Evolutionary conservation across 176 grass and related monocot species (phyloP).

Genomic region (Carex scoparia): DNA sequence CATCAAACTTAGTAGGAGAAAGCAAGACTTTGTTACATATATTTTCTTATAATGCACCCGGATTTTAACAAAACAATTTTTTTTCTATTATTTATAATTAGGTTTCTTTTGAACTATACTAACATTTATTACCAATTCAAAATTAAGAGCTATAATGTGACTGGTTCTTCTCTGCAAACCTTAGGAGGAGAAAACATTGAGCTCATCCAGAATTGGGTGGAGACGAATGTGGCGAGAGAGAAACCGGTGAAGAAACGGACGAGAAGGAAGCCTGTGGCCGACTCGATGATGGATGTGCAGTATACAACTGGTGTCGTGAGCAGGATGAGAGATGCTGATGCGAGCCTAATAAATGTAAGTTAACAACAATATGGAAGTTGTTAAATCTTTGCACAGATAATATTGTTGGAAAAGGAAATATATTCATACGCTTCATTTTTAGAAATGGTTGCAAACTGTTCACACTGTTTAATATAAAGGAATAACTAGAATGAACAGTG

Average conservation of each 20-base stretch:
- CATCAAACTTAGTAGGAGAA: neutral
- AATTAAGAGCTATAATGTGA: neutral
- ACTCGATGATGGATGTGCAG: constrained; percentile 59
- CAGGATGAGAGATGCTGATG: constrained; percentile 70
- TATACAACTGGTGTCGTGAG: constrained; percentile 82
- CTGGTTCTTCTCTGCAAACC: constrained; percentile 3
- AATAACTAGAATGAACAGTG: neutral
- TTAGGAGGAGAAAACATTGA: constrained; percentile 87
- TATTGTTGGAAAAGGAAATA: neutral
- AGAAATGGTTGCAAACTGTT: neutral
- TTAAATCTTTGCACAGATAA: neutral
- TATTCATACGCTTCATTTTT: neutral
- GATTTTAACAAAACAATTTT: too few relatives aligned
- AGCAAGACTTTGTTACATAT: neutral
- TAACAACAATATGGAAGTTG: neutral
- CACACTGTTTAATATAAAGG: neutral
- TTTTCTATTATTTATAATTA: too few relatives aligned
- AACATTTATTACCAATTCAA: neutral
- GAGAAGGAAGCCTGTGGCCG: constrained; percentile 47
- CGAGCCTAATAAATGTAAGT: constrained; percentile 26
- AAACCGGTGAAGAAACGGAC: constrained; percentile 90
- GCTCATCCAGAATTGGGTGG: constrained; percentile 98
- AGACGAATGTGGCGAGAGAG: constrained; percentile 88
- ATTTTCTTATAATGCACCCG: too few relatives aligned
- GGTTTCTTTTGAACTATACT: neutral